Percentiles rank a stretch among this genome's conserved stretches.
Conservation (phyloP, 768 basidiomycete genomes). For the Rhizopogon vesiculosus region DNA sequence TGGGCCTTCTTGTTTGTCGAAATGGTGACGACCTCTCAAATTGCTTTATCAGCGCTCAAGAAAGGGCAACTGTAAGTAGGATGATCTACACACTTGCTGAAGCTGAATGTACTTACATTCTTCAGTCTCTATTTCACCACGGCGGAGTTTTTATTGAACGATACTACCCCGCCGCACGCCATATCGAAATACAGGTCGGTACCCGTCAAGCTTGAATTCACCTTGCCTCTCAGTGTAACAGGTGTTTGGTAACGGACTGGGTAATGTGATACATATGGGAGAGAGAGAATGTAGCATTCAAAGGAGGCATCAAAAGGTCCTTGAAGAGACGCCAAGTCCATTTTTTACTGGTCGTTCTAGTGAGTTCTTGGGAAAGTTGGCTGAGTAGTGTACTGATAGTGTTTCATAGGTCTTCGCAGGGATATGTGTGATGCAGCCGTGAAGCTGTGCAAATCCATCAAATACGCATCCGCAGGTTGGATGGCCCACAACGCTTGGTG, state of each 20-base stretch:
- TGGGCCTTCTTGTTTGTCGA: conserved; percentile 56
- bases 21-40: conserved; percentile 32
- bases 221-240: conserved; percentile 15
- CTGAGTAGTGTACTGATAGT: background rate
- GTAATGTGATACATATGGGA: conserved; percentile 57
- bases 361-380: conserved; percentile 13
- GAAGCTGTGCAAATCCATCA: conserved; percentile 40
- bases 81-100: background rate
- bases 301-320: conserved; percentile 66
- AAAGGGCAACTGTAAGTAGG: conserved; percentile 41
- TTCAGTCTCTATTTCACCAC: conserved; percentile 43
- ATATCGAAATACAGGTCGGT: conserved; percentile 60
- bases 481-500: background rate
- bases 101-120: background rate
- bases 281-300: conserved; percentile 72
- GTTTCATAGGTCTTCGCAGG: conserved; percentile 34
- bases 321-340: conserved; percentile 66
- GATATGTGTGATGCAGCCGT: conserved; percentile 53
- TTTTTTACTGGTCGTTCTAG: conserved; percentile 45
- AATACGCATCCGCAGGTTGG: conserved; percentile 56
- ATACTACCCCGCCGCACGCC: conserved; percentile 51
- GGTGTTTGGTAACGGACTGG: conserved; percentile 64
- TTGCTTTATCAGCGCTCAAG: conserved; percentile 31
- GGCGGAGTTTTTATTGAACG: conserved; percentile 55
- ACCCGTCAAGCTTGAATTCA: background rate